Percentiles rank a stretch among this genome's conserved stretches.
phyloP scores from a whole-genome alignment of 371 early-diverging fungal species.

The Mucor indicus region DNA sequence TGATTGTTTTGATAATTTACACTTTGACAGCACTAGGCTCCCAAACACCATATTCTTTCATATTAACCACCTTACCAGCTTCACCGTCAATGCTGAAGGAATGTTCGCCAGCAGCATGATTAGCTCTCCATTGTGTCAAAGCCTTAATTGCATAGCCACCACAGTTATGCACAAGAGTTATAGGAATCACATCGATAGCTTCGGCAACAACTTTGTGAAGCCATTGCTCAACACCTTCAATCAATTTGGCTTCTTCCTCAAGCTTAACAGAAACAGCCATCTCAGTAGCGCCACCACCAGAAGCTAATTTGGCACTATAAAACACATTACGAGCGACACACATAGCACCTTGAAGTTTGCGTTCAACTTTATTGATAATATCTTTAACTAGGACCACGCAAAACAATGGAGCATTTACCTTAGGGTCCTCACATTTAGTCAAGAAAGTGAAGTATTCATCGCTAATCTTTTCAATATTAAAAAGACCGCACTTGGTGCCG shows the following conservation, averaged over 20 bases:
- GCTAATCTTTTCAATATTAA: constrained; percentile 97
- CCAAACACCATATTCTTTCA: constrained; percentile 96
- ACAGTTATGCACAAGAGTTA: constrained; percentile 97
- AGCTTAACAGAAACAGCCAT: constrained; percentile 95
- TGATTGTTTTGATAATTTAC: constrained; percentile 99
- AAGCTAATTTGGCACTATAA: constrained; percentile 89
- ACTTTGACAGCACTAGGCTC: constrained; percentile 99
- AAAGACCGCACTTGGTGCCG: constrained; percentile 94
- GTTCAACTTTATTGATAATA: constrained; percentile 98
- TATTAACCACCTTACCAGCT: constrained; percentile 94
- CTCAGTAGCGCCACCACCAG: constrained; percentile 99
- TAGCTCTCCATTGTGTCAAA: constrained; percentile 92
- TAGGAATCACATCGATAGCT: constrained; percentile 98
- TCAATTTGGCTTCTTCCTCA: constrained; percentile 84
- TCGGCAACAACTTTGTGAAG: constrained; percentile 94
- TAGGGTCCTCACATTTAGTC: constrained; percentile 94
- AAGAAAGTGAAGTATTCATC: constrained; percentile 99
- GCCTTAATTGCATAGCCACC: constrained; percentile 96
- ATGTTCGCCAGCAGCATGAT: constrained; percentile 87
- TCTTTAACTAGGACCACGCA: constrained; percentile 98
- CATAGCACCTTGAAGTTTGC: constrained; percentile 99
- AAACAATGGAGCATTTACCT: constrained; percentile 99
- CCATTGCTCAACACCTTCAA: constrained; percentile 94
- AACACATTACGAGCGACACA: constrained; percentile 98
- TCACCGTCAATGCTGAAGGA: constrained; percentile 97